A percentile compares a stretch with the other conserved stretches of the same genome.
phyloP scores from a whole-genome alignment of 2,329 filamentous ascomycete genomes.

The Xylariaceae sp. region DNA sequence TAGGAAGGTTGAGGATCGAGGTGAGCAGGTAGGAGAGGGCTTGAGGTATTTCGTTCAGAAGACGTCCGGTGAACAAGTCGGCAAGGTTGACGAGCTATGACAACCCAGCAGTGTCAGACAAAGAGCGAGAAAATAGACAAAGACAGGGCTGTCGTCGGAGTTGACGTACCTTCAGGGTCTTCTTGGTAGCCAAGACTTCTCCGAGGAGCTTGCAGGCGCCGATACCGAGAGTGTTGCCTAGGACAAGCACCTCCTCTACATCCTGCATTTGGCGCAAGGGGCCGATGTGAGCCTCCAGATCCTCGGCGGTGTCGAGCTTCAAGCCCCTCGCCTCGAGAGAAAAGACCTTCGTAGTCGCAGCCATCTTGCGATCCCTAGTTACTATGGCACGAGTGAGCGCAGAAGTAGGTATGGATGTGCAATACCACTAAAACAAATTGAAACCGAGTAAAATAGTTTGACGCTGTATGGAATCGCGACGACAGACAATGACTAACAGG shows the following conservation, averaged over 20 bases:
- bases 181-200: conserved; percentile 77
- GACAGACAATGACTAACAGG: neutral
- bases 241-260: conserved; percentile 78
- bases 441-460: neutral
- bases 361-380: conserved; percentile 38
- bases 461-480: neutral
- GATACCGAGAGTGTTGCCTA: conserved; percentile 89
- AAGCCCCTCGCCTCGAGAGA: conserved; percentile 87
- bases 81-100: conserved; percentile 74
- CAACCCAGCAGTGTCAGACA: too few relatives aligned
- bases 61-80: conserved; percentile 94
- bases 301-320: conserved; percentile 83
- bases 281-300: conserved; percentile 79
- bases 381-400: neutral
- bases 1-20: conserved; percentile 77
- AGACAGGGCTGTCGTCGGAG: neutral
- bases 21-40: conserved; percentile 81
- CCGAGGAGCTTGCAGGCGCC: conserved; percentile 82
- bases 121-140: conserved; percentile 3
- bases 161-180: conserved; percentile 61
- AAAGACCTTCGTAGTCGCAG: conserved; percentile 61
- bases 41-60: conserved; percentile 88
- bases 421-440: neutral
- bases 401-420: neutral
- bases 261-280: conserved; percentile 65